Evolutionary conservation across 169 alveolate genomes (phyloP), one percentile per base, ranked within the genome.

Genomic region (Plasmodium berghei): DNA sequence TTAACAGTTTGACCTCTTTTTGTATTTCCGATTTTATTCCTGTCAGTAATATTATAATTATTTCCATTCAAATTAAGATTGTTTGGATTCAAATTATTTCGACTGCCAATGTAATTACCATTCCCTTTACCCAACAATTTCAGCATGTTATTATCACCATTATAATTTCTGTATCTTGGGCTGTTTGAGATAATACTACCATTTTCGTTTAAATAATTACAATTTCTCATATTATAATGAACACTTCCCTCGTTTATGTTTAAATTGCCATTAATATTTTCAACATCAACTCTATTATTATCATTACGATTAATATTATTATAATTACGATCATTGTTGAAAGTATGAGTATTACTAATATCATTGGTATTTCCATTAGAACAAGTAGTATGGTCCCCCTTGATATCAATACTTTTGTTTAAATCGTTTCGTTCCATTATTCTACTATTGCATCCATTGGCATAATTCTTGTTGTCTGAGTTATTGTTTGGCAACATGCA

Each of bases 371-470:
- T 64, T 6, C 12, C 34, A 28, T 20, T 14, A 24, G 22, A 22
- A 8, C 52, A n/a, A 24, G 9, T 62, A 10, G 10, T 5, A 20
- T 20, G n/a, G 24, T 18, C 28, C 9, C 14, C 28, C 28, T 20
- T 62, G 18, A 20, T 59, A 59, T 59, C 34, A 62, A 22, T 61
- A 61, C n/a, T 62, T 22, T 62, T 62, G 14, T 62, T 62, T 22
- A 9, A 9, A 56, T 56, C 42, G 5, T 34, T 5, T 0, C 42
- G 42, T 28, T 66, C 28, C 18, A 28, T 66, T 14, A 28, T 24
- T 10, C 28, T 16, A 40, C 18, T 14, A 34, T 18, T 16, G 28
- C 28, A n/a, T 28, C 20, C 42, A 40, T 14, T 62, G 14, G 0
- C 9, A 26, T 5, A 22, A 26, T 62, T 62, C 1, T 18, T 26